Percentiles rank a stretch among this genome's conserved stretches.
Conservation (phyloP, 306 rosid species). For the Comarum palustre region DNA sequence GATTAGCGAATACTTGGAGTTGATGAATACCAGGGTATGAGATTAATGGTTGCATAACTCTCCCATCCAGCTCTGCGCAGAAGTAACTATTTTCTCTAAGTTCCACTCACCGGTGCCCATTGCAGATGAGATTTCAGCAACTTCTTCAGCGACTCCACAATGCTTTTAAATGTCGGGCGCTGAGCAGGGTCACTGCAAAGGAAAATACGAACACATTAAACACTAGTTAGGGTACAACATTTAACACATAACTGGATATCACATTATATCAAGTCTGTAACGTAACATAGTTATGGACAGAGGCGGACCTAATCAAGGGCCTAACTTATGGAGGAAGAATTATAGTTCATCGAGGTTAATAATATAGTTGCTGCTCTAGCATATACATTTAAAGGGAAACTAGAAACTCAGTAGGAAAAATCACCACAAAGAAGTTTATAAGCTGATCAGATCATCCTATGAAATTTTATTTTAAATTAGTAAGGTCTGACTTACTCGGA, state of each 20-base stretch:
- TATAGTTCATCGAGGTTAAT: background rate
- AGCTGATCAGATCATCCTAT: background rate
- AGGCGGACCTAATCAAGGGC: too few species aligned
- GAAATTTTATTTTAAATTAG: background rate
- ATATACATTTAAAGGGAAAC: background rate
- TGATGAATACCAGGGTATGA: constrained; percentile 21
- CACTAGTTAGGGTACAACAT: too few species aligned
- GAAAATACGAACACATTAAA: too few species aligned
- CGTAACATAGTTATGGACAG: too few species aligned
- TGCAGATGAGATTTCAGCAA: constrained; percentile 58
- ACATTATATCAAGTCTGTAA: background rate
- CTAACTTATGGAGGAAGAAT: too few species aligned
- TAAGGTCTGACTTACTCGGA: constrained; percentile 59
- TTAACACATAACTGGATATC: background rate
- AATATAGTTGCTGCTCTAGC: background rate
- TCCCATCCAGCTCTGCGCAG: constrained; percentile 21
- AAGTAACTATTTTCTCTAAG: constrained; percentile 15
- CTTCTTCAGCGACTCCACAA: too few species aligned
- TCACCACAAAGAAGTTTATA: background rate
- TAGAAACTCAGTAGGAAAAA: background rate
- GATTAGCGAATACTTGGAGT: constrained; percentile 7
- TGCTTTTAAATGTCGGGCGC: too few species aligned
- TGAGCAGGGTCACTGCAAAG: too few species aligned
- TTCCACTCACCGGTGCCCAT: constrained; percentile 54
- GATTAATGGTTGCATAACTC: constrained; percentile 16